Base-by-base conservation (phyloP, 345 rosid species). In the Acer campestre region DNA sequence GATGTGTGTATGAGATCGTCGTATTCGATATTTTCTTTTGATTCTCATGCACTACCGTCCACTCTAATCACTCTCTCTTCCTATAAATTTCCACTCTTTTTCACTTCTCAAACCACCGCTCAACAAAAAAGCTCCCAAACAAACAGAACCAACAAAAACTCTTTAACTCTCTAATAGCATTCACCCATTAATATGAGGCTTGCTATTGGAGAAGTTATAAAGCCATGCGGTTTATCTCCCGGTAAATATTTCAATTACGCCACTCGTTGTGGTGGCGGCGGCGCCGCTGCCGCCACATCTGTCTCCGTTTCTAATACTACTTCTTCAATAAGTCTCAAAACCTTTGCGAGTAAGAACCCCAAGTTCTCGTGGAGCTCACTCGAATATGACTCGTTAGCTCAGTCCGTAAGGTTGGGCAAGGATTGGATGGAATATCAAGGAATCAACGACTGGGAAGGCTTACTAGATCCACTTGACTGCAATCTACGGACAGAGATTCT, bases 341-440 rank as follows among this genome's bases (percentile, higher is more conserved):
- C 61, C 9, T 25, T 70, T 2, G 18, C n/a, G 11, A 23, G 17
- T 20, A 68, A 44, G 23, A 76, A 66, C 69, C 29, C 58, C 0
- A n/a, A 77, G 42, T 20, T 77, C 63, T 68, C 75, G 0, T 73
- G 68, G 68, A 77, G 22, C 46, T 53, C 75, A 13, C 27, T 77
- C 11, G 27, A 55, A 22, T 29, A 62, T 16, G 20, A 42, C 8
- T 48, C 79, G 12, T 25, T 71, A 44, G 10, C 75, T 75, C 73
- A 27, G 10, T 80, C 83, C 0, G 74, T 38, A 17, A 83, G 70
- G 64, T 63, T 89, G 12, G 82, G 84, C 27, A 35, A 59, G 61
- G 67, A 71, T 27, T 90, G 94, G 91, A 84, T 62, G 89, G 89
- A 87, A 46, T 87, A 86, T 71, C 92, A 89, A 25, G 94, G 94